Evolutionary conservation across 305 asterid genomes (phyloP), one percentile per base, ranked within the genome.

Genomic region (Solanum hybrid): DNA sequence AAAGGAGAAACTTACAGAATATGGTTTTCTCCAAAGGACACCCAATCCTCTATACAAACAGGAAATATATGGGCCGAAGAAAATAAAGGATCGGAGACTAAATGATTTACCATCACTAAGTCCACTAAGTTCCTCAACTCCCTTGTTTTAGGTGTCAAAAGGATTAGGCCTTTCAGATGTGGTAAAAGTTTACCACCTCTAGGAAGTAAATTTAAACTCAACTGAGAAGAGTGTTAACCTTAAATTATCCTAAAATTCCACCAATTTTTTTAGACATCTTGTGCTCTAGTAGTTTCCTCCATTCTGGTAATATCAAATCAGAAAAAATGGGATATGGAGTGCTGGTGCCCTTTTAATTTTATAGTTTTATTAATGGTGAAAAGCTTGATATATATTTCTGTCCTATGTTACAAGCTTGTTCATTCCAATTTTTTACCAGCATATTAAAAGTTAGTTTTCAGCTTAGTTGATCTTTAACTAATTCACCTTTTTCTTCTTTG

Each of bases 401-500:
- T 80, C 11, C 61, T 37, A 36, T 41, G 72, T 41, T 83, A 45
- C 88, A 51, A 45, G 73, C 87, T 83, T 45, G 87, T 24, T 83
- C 87, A 84, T 45, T 51, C 76, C 76, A 29, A n/a, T 51, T 9
- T 15, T 84, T 57, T 32, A 84, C 76, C 37, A 31, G 41, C 76
- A 84, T 51, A 31, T 51, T 17, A 20, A 84, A 84, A 20, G 22
- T 84, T 27, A 20, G 88, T 32, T 85, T 83, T 85, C 39, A 20
- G 20, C 32, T 85, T 85, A 51, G 88, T 85, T 85, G 88, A 57
- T 85, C 77, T 51, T 85, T 57, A 72, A 32, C 88, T 57, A 22
- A 45, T 51, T 51, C 88, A 3, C 77, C 88, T 17, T 29, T 89
- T n/a, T 57, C 89, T 92, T 90, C 91, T 91, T 91, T 87, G 37